These are phyloP conservation scores for Sugiyamaella japonica DNA, from an alignment of 1,139 yeast species.

Conservation along the genomic window DNA sequence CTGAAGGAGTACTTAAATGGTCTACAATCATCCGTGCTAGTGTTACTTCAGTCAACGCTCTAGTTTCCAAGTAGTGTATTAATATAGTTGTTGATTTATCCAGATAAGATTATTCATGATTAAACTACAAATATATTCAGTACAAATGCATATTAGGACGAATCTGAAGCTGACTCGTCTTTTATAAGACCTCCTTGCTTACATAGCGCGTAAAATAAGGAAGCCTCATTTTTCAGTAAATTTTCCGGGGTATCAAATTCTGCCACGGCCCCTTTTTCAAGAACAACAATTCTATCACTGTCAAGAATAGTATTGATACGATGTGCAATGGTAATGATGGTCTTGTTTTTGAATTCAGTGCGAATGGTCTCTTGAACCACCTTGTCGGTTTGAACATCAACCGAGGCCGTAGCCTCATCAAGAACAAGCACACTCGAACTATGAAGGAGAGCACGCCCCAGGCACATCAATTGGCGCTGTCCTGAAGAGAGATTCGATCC, in stretches of 20 bases:
- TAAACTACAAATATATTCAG: slow-evolving; percentile 7
- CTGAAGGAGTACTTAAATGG: slow-evolving; percentile 57
- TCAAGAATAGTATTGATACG: slow-evolving; percentile 80
- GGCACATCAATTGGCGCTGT: slow-evolving; percentile 72
- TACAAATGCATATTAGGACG: slow-evolving; percentile 7
- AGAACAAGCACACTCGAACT: slow-evolving; percentile 63
- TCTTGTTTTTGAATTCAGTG: slow-evolving; percentile 58
- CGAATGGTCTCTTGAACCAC: slow-evolving; percentile 75
- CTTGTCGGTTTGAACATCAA: slow-evolving; percentile 75
- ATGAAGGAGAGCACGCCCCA: slow-evolving; percentile 69
- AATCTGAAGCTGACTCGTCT: slow-evolving; percentile 10
- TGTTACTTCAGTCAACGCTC: slow-evolving; percentile 32
- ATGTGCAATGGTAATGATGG: slow-evolving; percentile 80
- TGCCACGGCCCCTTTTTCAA: slow-evolving; percentile 64
- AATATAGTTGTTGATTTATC: no score
- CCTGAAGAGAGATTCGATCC: slow-evolving; percentile 77
- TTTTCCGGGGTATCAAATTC: slow-evolving; percentile 68
- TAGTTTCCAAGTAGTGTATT: slow-evolving; percentile 8
- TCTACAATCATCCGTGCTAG: slow-evolving; percentile 47
- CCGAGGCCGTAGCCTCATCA: slow-evolving; percentile 87
- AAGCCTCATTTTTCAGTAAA: slow-evolving; percentile 47
- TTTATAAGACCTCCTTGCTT: slow-evolving; percentile 53
- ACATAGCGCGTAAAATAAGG: slow-evolving; percentile 63
- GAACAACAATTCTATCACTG: slow-evolving; percentile 67
- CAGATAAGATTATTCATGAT: no score